phyloP scores from a whole-genome alignment of 2,329 filamentous ascomycete genomes.

The Neodidymelliopsis sp. region DNA sequence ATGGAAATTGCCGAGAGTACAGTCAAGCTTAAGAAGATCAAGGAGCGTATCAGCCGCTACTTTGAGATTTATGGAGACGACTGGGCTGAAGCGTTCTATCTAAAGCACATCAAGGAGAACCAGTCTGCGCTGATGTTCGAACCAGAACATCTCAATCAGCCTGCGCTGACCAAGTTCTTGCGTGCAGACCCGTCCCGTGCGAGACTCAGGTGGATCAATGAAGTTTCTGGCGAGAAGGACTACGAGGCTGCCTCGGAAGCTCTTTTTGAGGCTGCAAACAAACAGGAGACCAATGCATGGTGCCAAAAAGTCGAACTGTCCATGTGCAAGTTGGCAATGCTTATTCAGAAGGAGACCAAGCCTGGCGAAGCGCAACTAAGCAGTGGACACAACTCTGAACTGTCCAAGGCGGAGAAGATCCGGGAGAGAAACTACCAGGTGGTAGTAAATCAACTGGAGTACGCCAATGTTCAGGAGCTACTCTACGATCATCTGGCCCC shows the following conservation, averaged over 20 bases:
- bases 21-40: constrained; percentile 54
- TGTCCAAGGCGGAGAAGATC: constrained; percentile 51
- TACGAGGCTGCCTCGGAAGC: constrained; percentile 76
- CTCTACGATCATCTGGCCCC: constrained; percentile 75
- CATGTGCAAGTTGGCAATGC: constrained; percentile 76
- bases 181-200: constrained; percentile 74
- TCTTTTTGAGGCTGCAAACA: constrained; percentile 72
- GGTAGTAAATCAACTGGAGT: constrained; percentile 68
- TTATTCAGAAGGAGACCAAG: constrained; percentile 62
- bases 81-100: constrained; percentile 81
- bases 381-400: constrained; percentile 24
- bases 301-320: constrained; percentile 93
- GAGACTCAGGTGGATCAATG: constrained; percentile 94
- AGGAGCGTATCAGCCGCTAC: constrained; percentile 55
- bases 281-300: constrained; percentile 82
- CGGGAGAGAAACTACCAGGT: constrained; percentile 38
- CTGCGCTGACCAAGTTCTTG: constrained; percentile 79
- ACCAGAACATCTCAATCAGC: constrained; percentile 71
- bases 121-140: constrained; percentile 63
- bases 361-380: constrained; percentile 42
- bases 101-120: constrained; percentile 71
- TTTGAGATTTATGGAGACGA: constrained; percentile 71
- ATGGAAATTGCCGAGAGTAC: constrained; percentile 45
- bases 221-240: constrained; percentile 78
- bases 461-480: constrained; percentile 81